These are phyloP conservation scores for Choiromyces venosus DNA, from an alignment of 495 filamentous ascomycete species.

Conservation along the genomic window DNA sequence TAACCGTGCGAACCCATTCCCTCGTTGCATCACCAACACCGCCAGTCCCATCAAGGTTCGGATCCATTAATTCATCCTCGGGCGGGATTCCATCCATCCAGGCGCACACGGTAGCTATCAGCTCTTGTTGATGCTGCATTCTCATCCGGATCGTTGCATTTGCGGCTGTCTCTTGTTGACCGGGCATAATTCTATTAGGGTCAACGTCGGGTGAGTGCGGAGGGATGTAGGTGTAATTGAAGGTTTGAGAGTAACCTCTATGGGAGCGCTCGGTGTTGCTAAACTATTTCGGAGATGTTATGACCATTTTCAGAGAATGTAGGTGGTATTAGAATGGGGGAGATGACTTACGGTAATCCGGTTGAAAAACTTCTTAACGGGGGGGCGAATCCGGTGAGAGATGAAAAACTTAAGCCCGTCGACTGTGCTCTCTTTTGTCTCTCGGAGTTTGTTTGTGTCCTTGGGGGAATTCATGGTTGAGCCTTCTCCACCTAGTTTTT, in stretches of 20 bases:
- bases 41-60: not conserved
- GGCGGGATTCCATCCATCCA: not conserved
- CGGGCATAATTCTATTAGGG: too few relatives aligned
- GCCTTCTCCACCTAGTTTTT: not conserved
- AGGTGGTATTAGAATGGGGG: not conserved
- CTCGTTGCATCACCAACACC: not conserved
- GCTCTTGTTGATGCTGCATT: not conserved
- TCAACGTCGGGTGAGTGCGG: too few relatives aligned
- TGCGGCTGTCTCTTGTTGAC: not conserved
- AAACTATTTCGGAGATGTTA: not conserved
- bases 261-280: not conserved
- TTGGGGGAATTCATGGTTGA: not conserved
- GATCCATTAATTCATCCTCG: not conserved
- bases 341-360: not conserved
- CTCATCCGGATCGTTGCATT: not conserved
- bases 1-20: not conserved
- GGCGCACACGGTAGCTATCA: not conserved
- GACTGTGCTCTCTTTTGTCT: not conserved
- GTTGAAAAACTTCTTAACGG: not conserved
- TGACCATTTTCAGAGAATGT: not conserved
- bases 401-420: not conserved
- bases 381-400: not conserved
- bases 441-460: not conserved
- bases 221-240: not conserved
- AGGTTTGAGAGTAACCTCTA: not conserved